Conservation (phyloP, 2,329 filamentous ascomycete species). For the Dryadomyces quercivorus region DNA sequence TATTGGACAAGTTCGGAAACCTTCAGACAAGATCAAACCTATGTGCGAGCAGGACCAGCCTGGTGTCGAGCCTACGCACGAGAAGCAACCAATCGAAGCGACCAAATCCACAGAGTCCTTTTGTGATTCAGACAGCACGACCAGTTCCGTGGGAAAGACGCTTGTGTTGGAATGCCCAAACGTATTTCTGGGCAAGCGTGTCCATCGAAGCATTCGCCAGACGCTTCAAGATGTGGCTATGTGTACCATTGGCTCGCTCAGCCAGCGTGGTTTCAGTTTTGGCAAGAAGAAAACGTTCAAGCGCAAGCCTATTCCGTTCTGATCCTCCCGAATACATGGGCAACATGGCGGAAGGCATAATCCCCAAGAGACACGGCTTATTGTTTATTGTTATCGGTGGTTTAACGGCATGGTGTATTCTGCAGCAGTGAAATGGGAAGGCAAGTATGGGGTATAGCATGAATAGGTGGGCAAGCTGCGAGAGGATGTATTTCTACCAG, state of each 20-base stretch:
- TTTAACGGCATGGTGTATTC: not conserved
- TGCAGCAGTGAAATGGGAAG: not conserved
- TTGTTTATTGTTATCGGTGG: not conserved
- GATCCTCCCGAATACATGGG: not conserved
- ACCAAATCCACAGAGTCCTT: not conserved
- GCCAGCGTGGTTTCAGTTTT: not conserved
- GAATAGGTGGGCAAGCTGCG: too few relatives aligned
- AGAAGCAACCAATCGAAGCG: not conserved
- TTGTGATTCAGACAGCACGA: not conserved
- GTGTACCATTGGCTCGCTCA: not conserved
- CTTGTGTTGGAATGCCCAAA: not conserved
- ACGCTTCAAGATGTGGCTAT: not conserved
- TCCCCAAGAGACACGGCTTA: not conserved
- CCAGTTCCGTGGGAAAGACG: not conserved
- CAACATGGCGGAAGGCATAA: too few relatives aligned
- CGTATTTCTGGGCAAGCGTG: not conserved
- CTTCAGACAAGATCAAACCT: not conserved
- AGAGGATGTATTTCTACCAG: too few relatives aligned
- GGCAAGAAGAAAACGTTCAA: not conserved
- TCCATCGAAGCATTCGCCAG: conserved; percentile 1
- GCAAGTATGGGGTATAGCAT: too few relatives aligned
- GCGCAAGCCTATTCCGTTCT: conserved; percentile 1
- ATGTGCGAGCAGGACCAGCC: not conserved
- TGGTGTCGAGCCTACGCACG: too few relatives aligned
- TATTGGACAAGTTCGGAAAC: not conserved